Evolutionary conservation across 2,329 filamentous ascomycete genomes (phyloP), one percentile per base, ranked within the genome.

Genomic region (Hymenoscyphus occultus): DNA sequence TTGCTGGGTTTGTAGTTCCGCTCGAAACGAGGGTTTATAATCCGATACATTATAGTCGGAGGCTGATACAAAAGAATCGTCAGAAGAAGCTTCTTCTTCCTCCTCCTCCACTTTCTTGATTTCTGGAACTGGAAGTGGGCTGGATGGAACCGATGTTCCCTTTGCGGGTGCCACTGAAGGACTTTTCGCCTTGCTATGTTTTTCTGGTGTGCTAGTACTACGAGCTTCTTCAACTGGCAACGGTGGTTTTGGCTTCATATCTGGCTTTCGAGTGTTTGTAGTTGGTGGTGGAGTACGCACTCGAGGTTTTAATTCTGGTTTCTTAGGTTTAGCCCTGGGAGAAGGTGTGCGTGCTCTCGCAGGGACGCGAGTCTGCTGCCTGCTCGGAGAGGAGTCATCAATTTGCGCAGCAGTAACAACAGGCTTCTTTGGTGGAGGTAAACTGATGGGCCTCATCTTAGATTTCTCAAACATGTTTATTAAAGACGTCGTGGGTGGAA

Each of bases 391-490:
- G 16, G 71, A 73, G 40, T 32, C 59, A 19, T 22, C 40, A 32
- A 62, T 68, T 45, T 28, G 62, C 14, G 61, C 31, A 48, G 69
- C 60, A 31, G 64, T 61, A 14, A 60, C 61, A 32, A 56, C 40
- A 45, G 68, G 54, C 51, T 64, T 69, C 42, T 59, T 68, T 14
- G 59, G 28, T 56, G 57, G 16, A 10, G 65, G 62, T 39, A 39
- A 59, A 39, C 61, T 66, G 22, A 66, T 67, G 7, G 64, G 42
- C 56, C 68, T 61, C 56, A 65, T 65, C 19, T 56, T 67, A 54
- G 78, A 81, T 68, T 82, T 79, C 76, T 93, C 90, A 69, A 92
- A 92, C 78, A 91, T 82, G 48, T 84, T 84, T 62, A 92, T 88
- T 22, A 92, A 79, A 4, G 86, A 84, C 2, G 81, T 85, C 0